These are phyloP conservation scores for Podospora pseudoanserina DNA, from an alignment of 495 filamentous ascomycete species.

Conservation along the genomic window DNA sequence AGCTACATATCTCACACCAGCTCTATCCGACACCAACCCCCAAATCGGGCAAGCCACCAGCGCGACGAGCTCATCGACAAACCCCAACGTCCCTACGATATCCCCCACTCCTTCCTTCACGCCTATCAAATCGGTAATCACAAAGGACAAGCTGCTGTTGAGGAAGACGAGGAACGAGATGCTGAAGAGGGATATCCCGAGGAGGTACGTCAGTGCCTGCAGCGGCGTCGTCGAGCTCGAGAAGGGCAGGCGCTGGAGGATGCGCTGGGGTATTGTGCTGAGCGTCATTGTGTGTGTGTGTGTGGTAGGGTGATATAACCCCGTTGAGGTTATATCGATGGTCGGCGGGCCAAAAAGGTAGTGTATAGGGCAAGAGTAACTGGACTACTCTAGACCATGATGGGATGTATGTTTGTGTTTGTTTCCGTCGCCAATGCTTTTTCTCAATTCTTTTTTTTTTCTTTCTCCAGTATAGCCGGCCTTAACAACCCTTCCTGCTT, in stretches of 20 bases:
- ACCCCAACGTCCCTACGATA: conserved; percentile 89
- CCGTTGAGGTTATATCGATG: background rate
- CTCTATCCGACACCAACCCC: conserved; percentile 85
- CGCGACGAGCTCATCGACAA: conserved; percentile 90
- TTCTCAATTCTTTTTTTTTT: background rate
- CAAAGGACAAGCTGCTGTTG: conserved; percentile 89
- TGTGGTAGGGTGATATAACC: background rate
- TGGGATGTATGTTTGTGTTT: background rate
- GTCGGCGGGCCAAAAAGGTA: background rate
- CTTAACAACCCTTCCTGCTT: no score
- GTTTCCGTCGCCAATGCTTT: background rate
- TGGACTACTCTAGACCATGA: background rate
- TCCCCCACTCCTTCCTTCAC: conserved; percentile 73
- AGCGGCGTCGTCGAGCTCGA: conserved; percentile 56
- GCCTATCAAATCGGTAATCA: conserved; percentile 86
- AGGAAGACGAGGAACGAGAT: conserved; percentile 98
- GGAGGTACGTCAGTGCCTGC: conserved; percentile 80
- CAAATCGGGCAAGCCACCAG: conserved; percentile 87
- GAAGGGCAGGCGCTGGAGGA: conserved; percentile 53
- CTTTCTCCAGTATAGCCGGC: background rate
- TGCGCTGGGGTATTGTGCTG: conserved; percentile 20
- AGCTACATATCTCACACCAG: conserved; percentile 79
- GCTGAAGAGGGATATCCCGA: conserved; percentile 87
- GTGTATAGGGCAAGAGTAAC: background rate
- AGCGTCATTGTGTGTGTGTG: conserved; percentile 17